These are phyloP conservation scores for Zygotorulaspora mrakii DNA, from an alignment of 1,139 yeast genomes.

Conservation along the genomic window DNA sequence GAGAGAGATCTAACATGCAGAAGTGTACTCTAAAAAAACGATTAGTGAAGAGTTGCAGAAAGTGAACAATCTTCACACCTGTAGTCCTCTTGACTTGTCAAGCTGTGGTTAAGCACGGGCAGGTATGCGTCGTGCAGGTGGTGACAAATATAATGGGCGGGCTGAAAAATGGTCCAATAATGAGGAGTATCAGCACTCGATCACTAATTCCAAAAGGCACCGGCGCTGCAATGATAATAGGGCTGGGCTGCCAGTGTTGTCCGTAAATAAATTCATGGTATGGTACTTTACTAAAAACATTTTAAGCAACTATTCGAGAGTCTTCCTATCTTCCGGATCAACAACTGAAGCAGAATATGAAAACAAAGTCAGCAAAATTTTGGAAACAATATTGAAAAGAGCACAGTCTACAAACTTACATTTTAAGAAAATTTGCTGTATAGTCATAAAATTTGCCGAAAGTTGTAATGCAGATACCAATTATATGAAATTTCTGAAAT, in stretches of 20 bases:
- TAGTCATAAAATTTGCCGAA: slow-evolving; percentile 26
- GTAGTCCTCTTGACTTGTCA: no score
- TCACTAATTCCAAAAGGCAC: no score
- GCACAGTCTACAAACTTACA: slow-evolving; percentile 20
- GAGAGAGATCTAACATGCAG: neutral
- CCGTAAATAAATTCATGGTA: slow-evolving; percentile 20
- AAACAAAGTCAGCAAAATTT: slow-evolving; percentile 8
- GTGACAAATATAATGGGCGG: no score
- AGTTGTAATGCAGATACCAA: slow-evolving; percentile 19
- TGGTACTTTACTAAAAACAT: slow-evolving; percentile 18
- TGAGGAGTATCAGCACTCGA: no score
- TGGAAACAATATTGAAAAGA: slow-evolving; percentile 21
- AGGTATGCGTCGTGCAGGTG: no score
- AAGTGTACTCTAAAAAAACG: no score
- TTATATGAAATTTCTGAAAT: slow-evolving; percentile 23
- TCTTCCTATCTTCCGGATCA: slow-evolving; percentile 8
- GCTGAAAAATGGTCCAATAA: no score
- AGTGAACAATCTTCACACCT: no score
- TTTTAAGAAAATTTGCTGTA: slow-evolving; percentile 29
- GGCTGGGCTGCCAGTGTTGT: no score
- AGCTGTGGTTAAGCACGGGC: no score
- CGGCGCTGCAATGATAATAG: no score
- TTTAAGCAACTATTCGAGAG: slow-evolving; percentile 13
- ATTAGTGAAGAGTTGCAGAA: no score
- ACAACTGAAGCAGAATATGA: slow-evolving; percentile 2